Base-by-base conservation (phyloP, 805 yeast genomes). In the Saturnispora sekii region DNA sequence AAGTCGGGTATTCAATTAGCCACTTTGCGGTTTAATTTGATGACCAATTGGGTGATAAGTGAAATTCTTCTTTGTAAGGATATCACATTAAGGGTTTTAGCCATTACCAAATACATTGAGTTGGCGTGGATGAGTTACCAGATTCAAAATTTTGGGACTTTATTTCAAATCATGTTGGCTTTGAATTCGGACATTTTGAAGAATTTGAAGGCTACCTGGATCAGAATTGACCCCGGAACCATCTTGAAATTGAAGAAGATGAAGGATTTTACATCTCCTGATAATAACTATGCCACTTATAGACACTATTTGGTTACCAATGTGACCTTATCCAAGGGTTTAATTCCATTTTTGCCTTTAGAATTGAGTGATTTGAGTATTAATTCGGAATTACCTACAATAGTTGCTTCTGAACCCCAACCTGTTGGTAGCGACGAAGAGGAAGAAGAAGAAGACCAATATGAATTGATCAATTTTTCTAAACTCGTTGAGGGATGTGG, bases 31-130 rank as follows among this genome's bases (percentile, higher is more conserved):
- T 93, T 89, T 69, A 89, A 90, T 58, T 66, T 90, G 48, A 80
- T 85, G 67, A 89, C 85, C 6, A 86, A 85, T 54, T 90, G 97
- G 97, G 79, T 89, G 35, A 78, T 85, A 31, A 85, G 96, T 0
- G 96, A 90, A 65, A 76, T 93, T 45, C 61, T 87, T 12, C 65
- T 90, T 48, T 86, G 96, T 9, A 70, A 69, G 45, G 66, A 72
- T 36, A 67, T 74, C 21, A 68, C 67, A 3, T 75, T 85, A 52
- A 70, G 90, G 51, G 76, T 79, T 36, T 70, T 76, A 45, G 73
- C 89, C 1, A 74, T 89, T n/a, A 79, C 87, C n/a, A 70, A 90
- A 52, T 87, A 84, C 55, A 86, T 90, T 47, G 95, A 86, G 53
- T 66, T 90, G 45, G 97, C 96, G 0, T 79, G 80, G 46, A 76